A percentile compares a stretch with the other conserved stretches of the same genome.
These are phyloP conservation scores for Drechslerella coelobrocha DNA, from an alignment of 2,329 filamentous ascomycete genomes.

Conservation along the genomic window DNA sequence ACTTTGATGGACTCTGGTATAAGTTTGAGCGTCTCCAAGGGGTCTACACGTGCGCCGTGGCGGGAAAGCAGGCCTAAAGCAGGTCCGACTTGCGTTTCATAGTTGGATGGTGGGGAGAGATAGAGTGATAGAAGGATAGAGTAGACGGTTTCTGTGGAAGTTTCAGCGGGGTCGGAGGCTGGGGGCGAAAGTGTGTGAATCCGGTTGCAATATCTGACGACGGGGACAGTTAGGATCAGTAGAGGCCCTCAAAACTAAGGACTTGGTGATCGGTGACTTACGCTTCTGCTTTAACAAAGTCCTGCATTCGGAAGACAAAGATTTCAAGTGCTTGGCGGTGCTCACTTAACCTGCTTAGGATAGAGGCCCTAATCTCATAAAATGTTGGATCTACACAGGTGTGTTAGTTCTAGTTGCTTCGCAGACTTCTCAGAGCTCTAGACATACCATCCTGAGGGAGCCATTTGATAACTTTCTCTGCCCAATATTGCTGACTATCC, in stretches of 20 bases:
- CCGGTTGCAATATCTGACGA: constrained; percentile 80
- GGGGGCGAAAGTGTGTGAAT: constrained; percentile 67
- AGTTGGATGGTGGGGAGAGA: constrained; percentile 76
- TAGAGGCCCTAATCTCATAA: constrained; percentile 86
- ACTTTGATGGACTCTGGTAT: constrained; percentile 83
- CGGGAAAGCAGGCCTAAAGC: constrained; percentile 87
- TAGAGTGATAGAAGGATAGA: constrained; percentile 89
- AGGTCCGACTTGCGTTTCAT: constrained; percentile 68
- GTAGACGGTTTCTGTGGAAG: constrained; percentile 73
- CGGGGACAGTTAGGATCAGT: constrained; percentile 48
- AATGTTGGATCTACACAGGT: constrained; percentile 73
- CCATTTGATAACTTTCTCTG: constrained; percentile 75
- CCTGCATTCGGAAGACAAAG: constrained; percentile 91
- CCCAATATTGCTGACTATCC: constrained; percentile 79
- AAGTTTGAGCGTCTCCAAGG: constrained; percentile 81
- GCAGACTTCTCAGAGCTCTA: constrained; percentile 17
- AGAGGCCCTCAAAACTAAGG: constrained; percentile 20
- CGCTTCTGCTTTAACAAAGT: constrained; percentile 91
- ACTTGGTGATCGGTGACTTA: no score
- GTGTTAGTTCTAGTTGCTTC: constrained; percentile 3
- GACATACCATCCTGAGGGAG: constrained; percentile 78
- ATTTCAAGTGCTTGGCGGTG: constrained; percentile 97
- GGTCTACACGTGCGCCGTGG: constrained; percentile 89
- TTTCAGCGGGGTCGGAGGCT: constrained; percentile 57
- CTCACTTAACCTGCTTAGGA: constrained; percentile 92